Base-by-base conservation (phyloP, 2,329 filamentous ascomycete genomes). In the Fusarium sp. region DNA sequence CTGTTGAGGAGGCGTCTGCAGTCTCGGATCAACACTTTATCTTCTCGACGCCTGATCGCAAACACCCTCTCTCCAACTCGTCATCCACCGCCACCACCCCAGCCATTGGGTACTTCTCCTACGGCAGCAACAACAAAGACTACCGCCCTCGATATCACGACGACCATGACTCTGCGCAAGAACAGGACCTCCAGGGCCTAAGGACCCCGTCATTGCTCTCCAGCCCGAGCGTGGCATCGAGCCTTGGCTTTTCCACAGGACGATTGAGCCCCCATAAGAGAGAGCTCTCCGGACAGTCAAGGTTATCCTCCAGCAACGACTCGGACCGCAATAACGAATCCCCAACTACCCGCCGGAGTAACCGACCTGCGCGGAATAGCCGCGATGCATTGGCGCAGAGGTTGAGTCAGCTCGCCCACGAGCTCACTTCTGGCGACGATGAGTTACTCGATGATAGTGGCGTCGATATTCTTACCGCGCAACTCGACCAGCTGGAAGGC, bases 331-430 rank as follows among this genome's bases (percentile, higher is more conserved):
- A 57, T 35, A 65, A 68, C 48, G 63, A 70, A 3, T 70, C 72
- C 22, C 68, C 71, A 22, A 67, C 67, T 53, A 36, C 47, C 8
- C 65, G 67, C 7, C 58, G 67, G 36, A 56, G 46, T 31, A 44
- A 53, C 15, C 56, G 59, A 15, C 19, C 50, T n/a, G 35, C 41
- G 8, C 69, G 61, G 29, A 58, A 56, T 31, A 69, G 41, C 41
- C 69, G 69, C 28, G 64, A 83, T 59, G 77, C 80, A 24, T 77
- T 86, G 49, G 78, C 83, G 10, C 69, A 74, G 53, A 74, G 77
- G 15, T 67, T 79, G 31, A 76, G 73, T 49, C 73, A 77, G 40
- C 74, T 79, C 26, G 76, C 77, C 5, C 74, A 76, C 60, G 75
- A 76, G 47, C 74, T 79, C 43, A 72, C 75, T 19, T 69, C 71